Evolutionary conservation across 116 monocot genomes (phyloP).

Genomic region (Dioscorea cayenensis): DNA sequence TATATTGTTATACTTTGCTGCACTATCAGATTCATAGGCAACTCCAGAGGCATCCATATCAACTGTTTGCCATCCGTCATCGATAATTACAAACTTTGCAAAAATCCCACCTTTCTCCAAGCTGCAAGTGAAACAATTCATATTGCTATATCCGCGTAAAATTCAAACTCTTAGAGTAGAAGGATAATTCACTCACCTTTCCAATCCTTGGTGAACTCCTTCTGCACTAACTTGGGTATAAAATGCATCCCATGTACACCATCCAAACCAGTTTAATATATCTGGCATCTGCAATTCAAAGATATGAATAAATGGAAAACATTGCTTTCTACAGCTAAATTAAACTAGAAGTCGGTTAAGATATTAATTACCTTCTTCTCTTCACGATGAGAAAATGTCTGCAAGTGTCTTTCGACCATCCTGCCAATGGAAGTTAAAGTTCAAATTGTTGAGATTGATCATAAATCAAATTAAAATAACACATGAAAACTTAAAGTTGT

Average conservation of each 20-base stretch:
- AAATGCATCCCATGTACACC: slow-evolving; percentile 95
- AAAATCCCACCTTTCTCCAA: slow-evolving; percentile 50
- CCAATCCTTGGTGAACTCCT: slow-evolving; percentile 50
- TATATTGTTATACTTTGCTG: slow-evolving; percentile 42
- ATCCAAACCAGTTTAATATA: slow-evolving; percentile 83
- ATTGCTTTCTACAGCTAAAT: not conserved
- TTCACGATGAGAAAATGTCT: slow-evolving; percentile 65
- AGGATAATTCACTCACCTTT: slow-evolving; percentile 26
- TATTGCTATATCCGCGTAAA: not conserved
- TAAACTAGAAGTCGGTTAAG: not conserved
- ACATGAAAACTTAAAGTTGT: not conserved
- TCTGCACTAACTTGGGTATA: slow-evolving; percentile 67
- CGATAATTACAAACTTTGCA: slow-evolving; percentile 69
- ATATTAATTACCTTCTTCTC: slow-evolving; percentile 54
- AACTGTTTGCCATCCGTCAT: slow-evolving; percentile 81
- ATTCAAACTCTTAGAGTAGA: not conserved
- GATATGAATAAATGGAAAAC: not conserved
- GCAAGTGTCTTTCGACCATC: slow-evolving; percentile 56
- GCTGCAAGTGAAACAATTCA: slow-evolving; percentile 18
- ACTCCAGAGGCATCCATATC: slow-evolving; percentile 46
- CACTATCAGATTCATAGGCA: slow-evolving; percentile 31
- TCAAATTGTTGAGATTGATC: too few species aligned
- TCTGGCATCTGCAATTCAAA: slow-evolving; percentile 51
- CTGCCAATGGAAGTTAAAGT: slow-evolving; percentile 14
- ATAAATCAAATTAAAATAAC: too few species aligned